Evolutionary conservation across 768 basidiomycete species (phyloP), one percentile per base, ranked within the genome.

Genomic region (Tulasnella sp.): DNA sequence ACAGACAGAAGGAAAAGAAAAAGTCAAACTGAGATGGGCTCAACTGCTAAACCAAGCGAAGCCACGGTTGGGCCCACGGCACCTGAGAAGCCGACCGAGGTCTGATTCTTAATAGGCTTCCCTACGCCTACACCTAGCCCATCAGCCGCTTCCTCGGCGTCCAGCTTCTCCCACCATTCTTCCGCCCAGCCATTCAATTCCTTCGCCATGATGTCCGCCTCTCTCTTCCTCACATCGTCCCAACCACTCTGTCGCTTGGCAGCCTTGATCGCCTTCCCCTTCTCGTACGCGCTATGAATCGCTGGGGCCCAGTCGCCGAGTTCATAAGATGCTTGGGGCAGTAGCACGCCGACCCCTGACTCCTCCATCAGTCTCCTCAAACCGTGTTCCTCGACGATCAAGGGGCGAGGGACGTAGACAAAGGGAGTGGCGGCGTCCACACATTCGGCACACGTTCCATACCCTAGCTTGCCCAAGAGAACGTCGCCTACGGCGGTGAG

Each of bases 321-420:
- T 67, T 87, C 86, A 64, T 87, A 87, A 9, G 75, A 72, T 25
- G 76, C 71, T 19, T 85, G 78, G 15, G 78, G 72, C 34, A 89
- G 75, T 68, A 86, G 84, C 29, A 87, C 73, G 8, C 85, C 84
- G 15, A 82, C 79, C 12, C 86, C 87, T 46, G 83, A 78, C 22
- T 71, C 71, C 41, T 79, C 73, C 41, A 89, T 78, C 30, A 85
- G 72, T 12, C 82, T 72, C 3, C 80, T 78, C 30, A 90, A 73
- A 2, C 87, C 87, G 64, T 85, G 81, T 67, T 90, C 87, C 65
- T 89, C 87, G 43, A 88, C 80, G 64, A 90, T 89, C 38, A 88
- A 72, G 0, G 87, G 87, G 1, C 87, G 76, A 1, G 87, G 82
- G 11, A 89, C 85, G 66, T 83, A 90, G 30, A 90, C 79, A 60